Base-by-base conservation (phyloP, 345 rosid genomes). In the Erucastrum elatum region DNA sequence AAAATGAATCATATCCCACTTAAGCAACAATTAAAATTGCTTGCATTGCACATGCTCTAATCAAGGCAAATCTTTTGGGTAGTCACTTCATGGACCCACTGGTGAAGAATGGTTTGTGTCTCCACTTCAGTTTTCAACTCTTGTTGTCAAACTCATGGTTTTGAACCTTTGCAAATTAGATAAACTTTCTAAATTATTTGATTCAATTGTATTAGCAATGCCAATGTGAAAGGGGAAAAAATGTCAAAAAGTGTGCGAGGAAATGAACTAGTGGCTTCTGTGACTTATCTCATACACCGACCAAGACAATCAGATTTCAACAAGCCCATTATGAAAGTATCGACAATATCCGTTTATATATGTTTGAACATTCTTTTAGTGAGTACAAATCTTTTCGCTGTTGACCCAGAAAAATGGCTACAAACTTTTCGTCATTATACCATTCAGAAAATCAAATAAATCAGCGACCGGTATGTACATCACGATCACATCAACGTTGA, bases 281-380 rank as follows among this genome's bases (percentile, higher is more conserved):
- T 78, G 69, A 73, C 82, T 72, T 72, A 60, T 66, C 77, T 60
- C 53, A 41, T 3, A 58, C 63, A 78, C 82, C 77, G 77, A 72
- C 73, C 64, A 66, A 33, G 21, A 79, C 56, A 72, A 41, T 66
- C 64, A 55, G 55, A 77, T 27, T 77, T 77, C 75, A 7, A n/a
- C 7, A 4, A 70, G 75, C 31, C 30, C 65, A 64, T 77, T 70
- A 27, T 77, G 56, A 29, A 33, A 44, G 53, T 53, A 26, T 27
- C 7, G 41, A 70, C 11, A 2, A 51, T 15, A 51, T 15, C 30
- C 30, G 30, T 27, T n/a, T 15, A 53, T 15, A 1, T 46, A n/a
- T n/a, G n/a, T n/a, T 71, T 46, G 71, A 68, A 27, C 37, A 44
- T 7, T 67, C 35, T 46, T 46, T n/a, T 68, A 49, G 35, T 29